These are phyloP conservation scores for Tetrapisispora fleetii DNA, from an alignment of 805 yeast species.

Conservation along the genomic window DNA sequence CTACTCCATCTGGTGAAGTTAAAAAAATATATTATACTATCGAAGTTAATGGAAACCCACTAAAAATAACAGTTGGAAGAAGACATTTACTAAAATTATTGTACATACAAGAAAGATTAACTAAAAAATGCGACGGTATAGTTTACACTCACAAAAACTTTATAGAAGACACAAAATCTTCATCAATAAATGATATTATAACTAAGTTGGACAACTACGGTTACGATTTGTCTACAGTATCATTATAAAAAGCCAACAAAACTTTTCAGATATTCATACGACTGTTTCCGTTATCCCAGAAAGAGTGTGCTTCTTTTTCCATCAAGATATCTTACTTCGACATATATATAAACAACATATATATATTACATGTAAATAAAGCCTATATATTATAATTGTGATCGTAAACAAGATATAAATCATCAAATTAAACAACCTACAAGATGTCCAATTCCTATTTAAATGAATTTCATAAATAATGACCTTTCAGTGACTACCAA, in stretches of 20 bases:
- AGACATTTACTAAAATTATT: slow-evolving; percentile 48
- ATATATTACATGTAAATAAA: slow-evolving; percentile 1
- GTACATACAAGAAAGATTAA: slow-evolving; percentile 41
- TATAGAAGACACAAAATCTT: slow-evolving; percentile 33
- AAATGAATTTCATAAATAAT: too few species aligned
- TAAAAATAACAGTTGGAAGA: slow-evolving; percentile 51
- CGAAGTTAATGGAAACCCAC: slow-evolving; percentile 32
- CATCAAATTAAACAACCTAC: background rate
- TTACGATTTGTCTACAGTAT: slow-evolving; percentile 24
- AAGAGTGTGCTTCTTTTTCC: too few species aligned
- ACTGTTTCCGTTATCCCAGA: background rate
- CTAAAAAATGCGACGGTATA: slow-evolving; percentile 35
- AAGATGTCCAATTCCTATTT: too few species aligned
- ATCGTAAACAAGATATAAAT: background rate
- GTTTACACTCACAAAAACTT: slow-evolving; percentile 40
- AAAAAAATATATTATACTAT: slow-evolving; percentile 43
- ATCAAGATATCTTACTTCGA: background rate
- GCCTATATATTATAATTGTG: too few species aligned
- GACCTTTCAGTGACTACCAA: background rate
- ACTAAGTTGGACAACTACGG: slow-evolving; percentile 17
- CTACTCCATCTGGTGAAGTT: slow-evolving; percentile 24
- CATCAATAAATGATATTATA: slow-evolving; percentile 11
- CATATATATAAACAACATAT: background rate
- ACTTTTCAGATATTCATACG: background rate
- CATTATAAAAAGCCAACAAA: background rate